Evolutionary conservation across 2,329 filamentous ascomycete species (phyloP).

Genomic region (Hypomyces perniciosus): DNA sequence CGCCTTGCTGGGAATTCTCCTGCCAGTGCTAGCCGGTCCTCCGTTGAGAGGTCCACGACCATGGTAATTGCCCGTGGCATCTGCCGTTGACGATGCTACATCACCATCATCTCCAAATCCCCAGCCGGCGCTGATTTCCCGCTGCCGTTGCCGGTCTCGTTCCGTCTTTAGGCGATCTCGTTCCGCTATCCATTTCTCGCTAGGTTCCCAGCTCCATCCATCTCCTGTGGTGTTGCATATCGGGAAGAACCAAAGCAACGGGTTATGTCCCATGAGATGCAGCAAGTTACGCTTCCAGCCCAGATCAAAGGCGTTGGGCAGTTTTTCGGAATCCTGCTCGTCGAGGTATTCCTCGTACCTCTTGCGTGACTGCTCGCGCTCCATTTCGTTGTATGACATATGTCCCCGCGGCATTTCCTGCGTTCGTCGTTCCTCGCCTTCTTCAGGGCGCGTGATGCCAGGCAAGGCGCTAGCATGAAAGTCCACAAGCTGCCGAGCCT

Average conservation of each 20-base stretch:
- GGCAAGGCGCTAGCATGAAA: constrained; percentile 77
- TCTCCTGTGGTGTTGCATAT: constrained; percentile 82
- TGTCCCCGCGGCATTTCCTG: constrained; percentile 29
- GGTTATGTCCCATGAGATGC: constrained; percentile 73
- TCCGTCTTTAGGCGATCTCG: constrained; percentile 56
- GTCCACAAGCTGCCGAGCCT: constrained; percentile 69
- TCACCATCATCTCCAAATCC: constrained; percentile 34
- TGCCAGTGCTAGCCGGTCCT: constrained; percentile 27
- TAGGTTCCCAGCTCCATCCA: constrained; percentile 92
- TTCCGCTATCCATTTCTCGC: constrained; percentile 67
- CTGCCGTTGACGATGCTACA: constrained; percentile 6
- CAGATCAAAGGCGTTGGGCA: constrained; percentile 91
- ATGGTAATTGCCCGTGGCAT: constrained; percentile 17
- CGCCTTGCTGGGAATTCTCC: constrained; percentile 47
- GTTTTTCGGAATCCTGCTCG: constrained; percentile 77
- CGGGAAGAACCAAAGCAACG: constrained; percentile 71
- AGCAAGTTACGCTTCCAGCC: constrained; percentile 73
- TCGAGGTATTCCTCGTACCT: constrained; percentile 72
- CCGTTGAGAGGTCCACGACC: constrained; percentile 15
- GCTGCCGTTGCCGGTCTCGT: constrained; percentile 52
- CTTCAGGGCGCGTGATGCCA: constrained; percentile 72
- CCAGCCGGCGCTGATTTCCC: constrained; percentile 65
- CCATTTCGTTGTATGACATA: constrained; percentile 49
- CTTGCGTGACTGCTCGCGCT: constrained; percentile 47
- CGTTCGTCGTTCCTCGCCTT: constrained; percentile 59